Base-by-base conservation (phyloP, 2,329 filamentous ascomycete genomes). In the Hypoxylon sp. region DNA sequence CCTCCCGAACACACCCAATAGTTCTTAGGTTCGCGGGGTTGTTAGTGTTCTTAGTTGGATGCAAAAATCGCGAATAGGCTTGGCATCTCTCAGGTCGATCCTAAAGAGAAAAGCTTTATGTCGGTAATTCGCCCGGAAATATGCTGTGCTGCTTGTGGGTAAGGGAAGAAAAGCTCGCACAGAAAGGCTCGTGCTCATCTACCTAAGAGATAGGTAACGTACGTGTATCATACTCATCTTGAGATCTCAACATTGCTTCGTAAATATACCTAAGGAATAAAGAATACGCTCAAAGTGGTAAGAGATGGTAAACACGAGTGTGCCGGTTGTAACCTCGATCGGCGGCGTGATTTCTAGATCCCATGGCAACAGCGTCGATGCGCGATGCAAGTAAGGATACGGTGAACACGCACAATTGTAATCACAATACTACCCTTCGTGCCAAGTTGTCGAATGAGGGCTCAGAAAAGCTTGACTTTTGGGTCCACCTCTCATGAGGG, bases 401-500 rank as follows among this genome's bases (percentile, higher is more conserved):
- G 28, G 34, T 28, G 38, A 61, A 28, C 32, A 60, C 32, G 48
- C 52, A 62, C 21, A 55, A 52, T 60, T 59, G 34, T 48, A 53
- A 60, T 46, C 53, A 36, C 38, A 63, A 63, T 58, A 28, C 38
- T 60, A 49, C 60, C 32, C 41, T 50, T 6, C 19, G 17, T 49
- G 52, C 57, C 61, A 56, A 60, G 58, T 38, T 49, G 60, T 60
- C 68, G 59, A 70, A 70, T 70, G 10, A 48, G 46, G 46, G 25
- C 51, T 19, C 23, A 62, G 65, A 60, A 67, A 68, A 68, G 59
- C 65, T 70, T 67, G 55, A 63, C 11, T 28, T 36, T 50, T n/a
- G 41, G 68, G 11, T 45, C 61, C 68, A 65, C 55, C 58, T 32
- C 34, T 55, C 55, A 63, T 51, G 65, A 51, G 55, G 14, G 23